Base-by-base conservation (phyloP, 1,284 basidiomycete genomes). In the Schizophyllum amplum region DNA sequence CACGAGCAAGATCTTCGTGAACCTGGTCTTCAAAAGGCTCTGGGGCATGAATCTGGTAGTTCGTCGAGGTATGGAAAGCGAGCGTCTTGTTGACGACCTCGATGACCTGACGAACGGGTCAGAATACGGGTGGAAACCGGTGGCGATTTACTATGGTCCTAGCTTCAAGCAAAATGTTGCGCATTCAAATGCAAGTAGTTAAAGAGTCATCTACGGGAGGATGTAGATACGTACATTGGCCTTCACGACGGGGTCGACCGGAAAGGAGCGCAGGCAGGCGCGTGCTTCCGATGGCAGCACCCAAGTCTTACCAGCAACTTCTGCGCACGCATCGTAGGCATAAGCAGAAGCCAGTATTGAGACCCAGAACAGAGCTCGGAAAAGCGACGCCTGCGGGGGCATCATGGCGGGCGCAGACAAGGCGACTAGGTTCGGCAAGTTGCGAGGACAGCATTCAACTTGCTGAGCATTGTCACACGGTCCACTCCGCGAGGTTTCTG, bases 41-140 rank as follows among this genome's bases (percentile, higher is more conserved):
- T 11, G 48, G 48, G 15, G 48, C 48, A 11, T 20, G 20, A 13
- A 78, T 71, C 65, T 83, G 76, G 61, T 82, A 83, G 66, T 81
- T 83, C 25, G 77, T 74, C 4, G 81, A 83, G 0, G 81, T 81
- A 64, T 83, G 82, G 65, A 84, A 83, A 17, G 77, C 75, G 25
- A 83, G 69, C 0, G 81, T 81, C 67, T 79, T 82, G 66, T 77
- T 82, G 9, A 81, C 72, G 20, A 80, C 80, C 56, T 83, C 78
- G 53, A 83, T 71, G 55, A 80, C 74, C 81, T 81, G 58, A 1
- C 24, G 48, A 62, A 53, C 24, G 49, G 56, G 46, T 47, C 26
- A 55, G 53, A 54, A 11, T 9, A 52, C 24, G 25, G 47, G 27
- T 27, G 22, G 21, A 26, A 33, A 22, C 20, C 26, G 24, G 47